A percentile compares a stretch with the other conserved stretches of the same genome.
These are phyloP conservation scores for Tolypocladium cylindrosporum DNA, from an alignment of 2,329 filamentous ascomycete species.

Conservation along the genomic window DNA sequence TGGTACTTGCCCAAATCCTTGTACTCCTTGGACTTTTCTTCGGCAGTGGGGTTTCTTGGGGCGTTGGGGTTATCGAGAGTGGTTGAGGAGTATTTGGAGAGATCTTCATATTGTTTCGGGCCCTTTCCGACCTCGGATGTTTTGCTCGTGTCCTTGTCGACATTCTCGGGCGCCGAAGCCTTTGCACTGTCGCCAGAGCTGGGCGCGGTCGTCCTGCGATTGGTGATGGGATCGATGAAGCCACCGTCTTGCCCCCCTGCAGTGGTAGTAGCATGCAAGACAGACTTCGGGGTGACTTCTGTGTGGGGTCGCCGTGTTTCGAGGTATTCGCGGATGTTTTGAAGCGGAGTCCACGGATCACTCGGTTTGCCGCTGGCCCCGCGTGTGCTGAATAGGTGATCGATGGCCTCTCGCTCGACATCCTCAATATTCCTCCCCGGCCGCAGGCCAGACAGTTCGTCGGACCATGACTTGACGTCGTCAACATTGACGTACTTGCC, in stretches of 20 bases:
- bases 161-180: background rate
- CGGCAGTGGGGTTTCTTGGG: conserved; percentile 13
- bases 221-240: conserved; percentile 48
- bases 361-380: conserved; percentile 9
- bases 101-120: conserved; percentile 11
- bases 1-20: conserved; percentile 26
- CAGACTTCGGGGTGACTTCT: conserved; percentile 10
- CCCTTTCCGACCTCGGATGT: background rate
- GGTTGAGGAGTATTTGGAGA: conserved; percentile 21
- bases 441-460: conserved; percentile 25
- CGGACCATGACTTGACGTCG: conserved; percentile 23
- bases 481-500: conserved; percentile 24
- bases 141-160: background rate
- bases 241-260: conserved; percentile 6
- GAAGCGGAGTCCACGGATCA: conserved; percentile 19
- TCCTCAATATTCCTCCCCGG: conserved; percentile 33
- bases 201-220: conserved; percentile 27
- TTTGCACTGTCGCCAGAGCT: background rate
- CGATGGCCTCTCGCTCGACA: conserved; percentile 32
- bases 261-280: conserved; percentile 14
- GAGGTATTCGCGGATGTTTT: conserved; percentile 24
- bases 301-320: conserved; percentile 9
- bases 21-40: conserved; percentile 20
- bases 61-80: conserved; percentile 17
- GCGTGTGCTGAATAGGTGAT: conserved; percentile 29